A percentile compares a stretch with the other conserved stretches of the same genome.
Conservation (phyloP, 441 rosid species). For the Adansonia madagascariensis region DNA sequence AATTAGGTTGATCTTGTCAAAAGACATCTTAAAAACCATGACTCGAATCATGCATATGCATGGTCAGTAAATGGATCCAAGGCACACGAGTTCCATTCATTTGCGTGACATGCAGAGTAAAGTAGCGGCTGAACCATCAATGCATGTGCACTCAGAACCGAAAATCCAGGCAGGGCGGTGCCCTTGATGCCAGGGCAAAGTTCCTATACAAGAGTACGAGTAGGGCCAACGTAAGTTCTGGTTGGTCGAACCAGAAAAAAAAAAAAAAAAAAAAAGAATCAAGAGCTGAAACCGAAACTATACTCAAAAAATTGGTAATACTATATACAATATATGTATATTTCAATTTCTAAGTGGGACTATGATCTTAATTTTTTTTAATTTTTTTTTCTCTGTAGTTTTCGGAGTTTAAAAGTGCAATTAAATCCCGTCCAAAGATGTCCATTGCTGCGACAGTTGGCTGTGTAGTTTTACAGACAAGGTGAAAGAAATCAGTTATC, state of each 20-base stretch:
- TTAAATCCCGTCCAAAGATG: not conserved
- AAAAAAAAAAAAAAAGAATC: not conserved
- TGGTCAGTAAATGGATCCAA: not conserved
- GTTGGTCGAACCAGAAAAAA: not conserved
- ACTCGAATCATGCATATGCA: not conserved
- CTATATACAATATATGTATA: not conserved
- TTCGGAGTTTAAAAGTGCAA: not conserved
- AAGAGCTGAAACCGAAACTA: not conserved
- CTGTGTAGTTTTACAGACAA: not conserved
- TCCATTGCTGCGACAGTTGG: not conserved
- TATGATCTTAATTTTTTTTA: not conserved
- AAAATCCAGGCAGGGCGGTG: constrained; percentile 18
- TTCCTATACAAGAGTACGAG: not conserved
- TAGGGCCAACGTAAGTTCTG: not conserved
- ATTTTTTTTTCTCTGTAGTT: not conserved
- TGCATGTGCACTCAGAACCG: constrained; percentile 17
- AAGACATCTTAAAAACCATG: not conserved
- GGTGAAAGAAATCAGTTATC: not conserved
- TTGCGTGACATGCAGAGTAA: constrained; percentile 15
- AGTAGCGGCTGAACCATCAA: constrained; percentile 17
- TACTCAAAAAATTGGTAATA: not conserved
- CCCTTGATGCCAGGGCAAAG: constrained; percentile 17
- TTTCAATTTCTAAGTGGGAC: not conserved
- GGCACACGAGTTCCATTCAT: not conserved
- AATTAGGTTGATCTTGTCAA: not conserved